Percentiles rank a stretch among this genome's conserved stretches.
phyloP scores from a whole-genome alignment of 2,329 filamentous ascomycete species.

The Anthostomella pinea region DNA sequence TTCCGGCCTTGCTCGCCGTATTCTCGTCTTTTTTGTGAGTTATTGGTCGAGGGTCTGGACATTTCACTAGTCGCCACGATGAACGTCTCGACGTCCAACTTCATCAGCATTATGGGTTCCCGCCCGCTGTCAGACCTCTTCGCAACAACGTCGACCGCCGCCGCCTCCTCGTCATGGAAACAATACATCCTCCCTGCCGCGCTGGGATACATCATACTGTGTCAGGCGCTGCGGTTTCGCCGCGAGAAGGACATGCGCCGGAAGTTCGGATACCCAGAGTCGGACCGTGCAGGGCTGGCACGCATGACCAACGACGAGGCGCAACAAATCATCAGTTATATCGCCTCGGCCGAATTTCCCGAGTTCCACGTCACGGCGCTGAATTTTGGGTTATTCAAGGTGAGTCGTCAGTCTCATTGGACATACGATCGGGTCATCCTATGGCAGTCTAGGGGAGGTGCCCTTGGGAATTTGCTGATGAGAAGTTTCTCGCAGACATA shows the following conservation, averaged over 20 bases:
- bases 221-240: slow-evolving; percentile 27
- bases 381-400: slow-evolving; percentile 34
- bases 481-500: slow-evolving; percentile 26
- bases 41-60: too few relatives aligned
- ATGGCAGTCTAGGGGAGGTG: background rate
- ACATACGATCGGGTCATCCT: background rate
- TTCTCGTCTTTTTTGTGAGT: too few relatives aligned
- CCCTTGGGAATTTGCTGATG: background rate
- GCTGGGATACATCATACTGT: slow-evolving; percentile 25
- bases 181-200: slow-evolving; percentile 15
- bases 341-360: slow-evolving; percentile 27
- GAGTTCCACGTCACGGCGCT: slow-evolving; percentile 23
- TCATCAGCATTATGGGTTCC: too few relatives aligned
- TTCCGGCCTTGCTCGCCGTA: too few relatives aligned
- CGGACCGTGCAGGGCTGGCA: slow-evolving; percentile 25
- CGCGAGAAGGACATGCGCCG: slow-evolving; percentile 24
- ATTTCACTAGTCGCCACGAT: too few relatives aligned
- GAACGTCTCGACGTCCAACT: slow-evolving; percentile 3
- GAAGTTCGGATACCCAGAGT: slow-evolving; percentile 22
- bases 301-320: slow-evolving; percentile 32
- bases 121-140: slow-evolving; percentile 8
- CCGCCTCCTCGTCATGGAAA: slow-evolving; percentile 16
- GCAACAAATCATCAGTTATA: slow-evolving; percentile 27
- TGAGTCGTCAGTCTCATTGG: slow-evolving; percentile 9
- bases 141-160: slow-evolving; percentile 1